These are phyloP conservation scores for Bocquillonia castaneifolia DNA, from an alignment of 441 rosid genomes.

Conservation along the genomic window DNA sequence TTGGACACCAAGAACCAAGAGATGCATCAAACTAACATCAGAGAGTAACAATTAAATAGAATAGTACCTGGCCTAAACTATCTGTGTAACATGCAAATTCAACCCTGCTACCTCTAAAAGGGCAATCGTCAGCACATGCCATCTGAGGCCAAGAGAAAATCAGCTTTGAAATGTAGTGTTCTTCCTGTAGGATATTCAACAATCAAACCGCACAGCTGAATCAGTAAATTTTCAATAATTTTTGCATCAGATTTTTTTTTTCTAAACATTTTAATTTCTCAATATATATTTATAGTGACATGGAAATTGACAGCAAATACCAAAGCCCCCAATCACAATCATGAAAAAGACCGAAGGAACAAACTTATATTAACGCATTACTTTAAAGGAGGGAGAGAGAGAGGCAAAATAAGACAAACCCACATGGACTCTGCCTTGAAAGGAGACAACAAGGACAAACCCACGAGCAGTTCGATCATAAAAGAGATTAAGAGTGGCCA, in stretches of 20 bases:
- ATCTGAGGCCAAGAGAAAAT: conserved; percentile 26
- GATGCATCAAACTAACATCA: conserved; percentile 7
- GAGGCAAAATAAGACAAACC: conserved; percentile 5
- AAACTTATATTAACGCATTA: not conserved
- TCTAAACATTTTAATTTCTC: no score
- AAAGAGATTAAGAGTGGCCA: conserved; percentile 16
- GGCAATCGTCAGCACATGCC: conserved; percentile 12
- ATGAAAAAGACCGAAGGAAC: not conserved
- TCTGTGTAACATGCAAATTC: conserved; percentile 27
- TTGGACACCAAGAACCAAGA: not conserved
- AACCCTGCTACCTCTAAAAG: conserved; percentile 29
- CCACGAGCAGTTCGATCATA: not conserved
- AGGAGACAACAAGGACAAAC: conserved; percentile 14
- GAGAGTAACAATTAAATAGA: not conserved
- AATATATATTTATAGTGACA: no score
- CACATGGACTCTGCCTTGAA: conserved; percentile 20
- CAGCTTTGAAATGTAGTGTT: conserved; percentile 23
- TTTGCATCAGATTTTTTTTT: no score
- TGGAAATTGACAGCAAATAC: not conserved
- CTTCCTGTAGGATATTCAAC: conserved; percentile 22
- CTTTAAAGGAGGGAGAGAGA: not conserved
- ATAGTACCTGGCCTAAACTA: conserved; percentile 23
- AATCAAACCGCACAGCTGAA: not conserved
- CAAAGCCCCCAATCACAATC: not conserved
- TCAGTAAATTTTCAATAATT: not conserved